Base-by-base conservation (phyloP, 2,329 filamentous ascomycete species). In the Penicillium sp. region DNA sequence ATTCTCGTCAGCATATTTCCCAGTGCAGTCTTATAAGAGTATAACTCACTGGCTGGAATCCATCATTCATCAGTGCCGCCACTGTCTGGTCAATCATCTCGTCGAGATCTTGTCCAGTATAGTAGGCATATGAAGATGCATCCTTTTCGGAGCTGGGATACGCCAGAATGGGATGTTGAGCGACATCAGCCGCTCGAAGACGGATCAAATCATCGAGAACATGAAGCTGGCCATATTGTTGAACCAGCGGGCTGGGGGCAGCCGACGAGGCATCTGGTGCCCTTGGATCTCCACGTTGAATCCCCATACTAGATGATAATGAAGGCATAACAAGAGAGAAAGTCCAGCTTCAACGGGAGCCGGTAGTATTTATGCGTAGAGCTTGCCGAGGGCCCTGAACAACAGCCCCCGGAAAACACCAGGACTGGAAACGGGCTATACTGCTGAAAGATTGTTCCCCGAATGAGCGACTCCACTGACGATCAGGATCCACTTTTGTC, bases 131-230 rank as follows among this genome's bases (percentile, higher is more conserved):
- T 2, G 58, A 55, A 12, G 55, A 47, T 3, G 55, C 47, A 33
- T 53, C 56, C 18, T 64, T 44, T 2, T 59, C 51, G 2, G 53
- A 47, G 18, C 44, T 56, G 0, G 67, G 66, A 46, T 70, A 66
- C 3, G 66, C 67, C 6, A 70, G 55, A 30, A 70, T 67, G 2
- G 65, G 64, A 30, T 50, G 43, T 45, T 70, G 66, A n/a, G 63
- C 45, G 3, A 52, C 39, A 37, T 70, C 66, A 10, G 52, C 49
- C 5, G 58, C 66, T 27, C 66, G 57, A 33, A 62, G 49, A 2
- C 65, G 63, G 37, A 69, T 60, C 32, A 70, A 50, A 32, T 70
- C 67, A 37, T 70, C 66, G 5, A 69, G 54, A 12, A 65, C 56
- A 52, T 64, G 59, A 28, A 65, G 59, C 30, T 58, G 62, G 14